phyloP scores from a whole-genome alignment of 2,329 filamentous ascomycete species.

The Fusarium luffae region DNA sequence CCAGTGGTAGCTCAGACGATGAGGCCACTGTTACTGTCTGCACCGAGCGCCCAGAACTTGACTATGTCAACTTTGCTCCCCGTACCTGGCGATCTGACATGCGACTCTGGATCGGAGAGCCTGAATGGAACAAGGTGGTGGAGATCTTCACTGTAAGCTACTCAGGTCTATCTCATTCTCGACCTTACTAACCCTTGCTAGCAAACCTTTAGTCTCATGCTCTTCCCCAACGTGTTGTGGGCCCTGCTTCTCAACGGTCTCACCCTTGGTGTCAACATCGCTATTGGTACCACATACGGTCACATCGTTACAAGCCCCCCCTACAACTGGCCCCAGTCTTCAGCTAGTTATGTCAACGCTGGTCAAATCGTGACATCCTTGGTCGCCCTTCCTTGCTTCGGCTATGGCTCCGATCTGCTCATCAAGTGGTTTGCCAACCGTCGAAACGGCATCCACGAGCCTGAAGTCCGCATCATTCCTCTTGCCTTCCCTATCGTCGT shows the following conservation, averaged over 20 bases:
- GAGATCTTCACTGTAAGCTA: constrained; percentile 25
- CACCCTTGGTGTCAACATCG: constrained; percentile 38
- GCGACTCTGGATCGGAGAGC: constrained; percentile 37
- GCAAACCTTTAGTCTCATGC: constrained; percentile 38
- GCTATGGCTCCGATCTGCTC: constrained; percentile 35
- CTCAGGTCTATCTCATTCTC: background rate
- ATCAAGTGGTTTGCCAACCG: constrained; percentile 37
- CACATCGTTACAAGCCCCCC: constrained; percentile 30
- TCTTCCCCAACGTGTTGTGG: constrained; percentile 41
- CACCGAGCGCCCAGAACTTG: constrained; percentile 32
- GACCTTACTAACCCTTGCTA: background rate
- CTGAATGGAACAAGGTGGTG: constrained; percentile 27
- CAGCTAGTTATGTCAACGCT: constrained; percentile 36
- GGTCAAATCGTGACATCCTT: constrained; percentile 38
- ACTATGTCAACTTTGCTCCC: constrained; percentile 34
- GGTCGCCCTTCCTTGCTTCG: constrained; percentile 33
- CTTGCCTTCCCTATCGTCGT: constrained; percentile 36
- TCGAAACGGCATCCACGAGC: constrained; percentile 37
- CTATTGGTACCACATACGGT: constrained; percentile 39
- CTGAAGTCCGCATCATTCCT: constrained; percentile 35
- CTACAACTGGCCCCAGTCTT: constrained; percentile 38
- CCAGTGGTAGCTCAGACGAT: constrained; percentile 6
- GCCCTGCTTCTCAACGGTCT: constrained; percentile 37
- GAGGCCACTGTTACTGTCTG: constrained; percentile 15
- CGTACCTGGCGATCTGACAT: constrained; percentile 38